Base-by-base conservation (phyloP, 768 basidiomycete genomes). In the Porpolomopsis calyptriformis region DNA sequence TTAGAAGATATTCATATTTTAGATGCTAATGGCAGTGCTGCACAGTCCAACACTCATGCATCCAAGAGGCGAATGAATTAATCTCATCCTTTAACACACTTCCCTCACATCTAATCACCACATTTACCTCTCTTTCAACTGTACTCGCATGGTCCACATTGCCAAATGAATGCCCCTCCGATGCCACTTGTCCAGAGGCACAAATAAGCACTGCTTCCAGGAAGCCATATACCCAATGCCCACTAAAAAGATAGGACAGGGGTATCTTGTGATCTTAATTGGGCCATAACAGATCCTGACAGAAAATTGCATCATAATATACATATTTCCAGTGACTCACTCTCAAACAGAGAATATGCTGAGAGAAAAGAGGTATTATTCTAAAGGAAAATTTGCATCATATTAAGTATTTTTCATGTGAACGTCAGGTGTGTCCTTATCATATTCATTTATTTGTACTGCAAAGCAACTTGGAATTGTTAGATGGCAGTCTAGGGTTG, bases 71-170 rank as follows among this genome's bases (percentile, higher is more conserved):
- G 78, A 64, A 64, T 4, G 83, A 86, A 23, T 60, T 87, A 1
- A 58, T 88, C 11, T 63, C 70, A 3, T 76, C 83, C 6, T 80
- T 78, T 44, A 85, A 88, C 55, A 80, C 75, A 0, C 71, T 89
- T 16, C 64, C 77, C 0, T 87, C 82, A 1, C 86, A 89, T 60
- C 64, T 88, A 11, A 68, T 73, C 43, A 84, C 84, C 0, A 86
- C 86, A 0, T 88, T 87, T 56, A 70, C 76, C 7, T 74, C 82
- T 0, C 67, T 89, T 4, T 82, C 85, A 1, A 78, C 78, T 0
- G 80, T 85, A 0, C 63, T 85, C 16, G 79, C 82, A 1, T 60
- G 56, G 8, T 18, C 45, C 2, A 18, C 36, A 6, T 3, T 20
- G 18, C 25, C 35, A 9, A 4, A 23, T 7, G 4, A n/a, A 14